A percentile compares a stretch with the other conserved stretches of the same genome.
Conservation (phyloP, 2,329 filamentous ascomycete species). For the Colletotrichum tropicicola region DNA sequence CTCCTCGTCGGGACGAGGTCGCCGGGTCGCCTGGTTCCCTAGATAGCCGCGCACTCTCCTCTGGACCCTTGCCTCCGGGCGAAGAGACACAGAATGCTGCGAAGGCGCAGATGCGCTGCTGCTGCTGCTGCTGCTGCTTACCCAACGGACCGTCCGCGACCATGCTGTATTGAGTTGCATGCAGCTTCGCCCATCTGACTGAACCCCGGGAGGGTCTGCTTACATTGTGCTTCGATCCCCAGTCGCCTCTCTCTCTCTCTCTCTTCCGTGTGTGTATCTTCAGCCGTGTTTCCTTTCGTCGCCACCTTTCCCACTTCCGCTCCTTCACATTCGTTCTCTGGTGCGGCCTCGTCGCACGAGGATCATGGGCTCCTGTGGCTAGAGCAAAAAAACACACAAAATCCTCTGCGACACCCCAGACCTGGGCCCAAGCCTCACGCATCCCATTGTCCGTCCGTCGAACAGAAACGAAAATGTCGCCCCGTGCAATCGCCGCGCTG, state of each 20-base stretch:
- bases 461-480: not conserved
- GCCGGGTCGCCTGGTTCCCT: not conserved
- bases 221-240: not conserved
- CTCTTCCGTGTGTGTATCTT: too few species aligned
- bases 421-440: too few species aligned
- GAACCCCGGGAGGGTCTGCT: not conserved
- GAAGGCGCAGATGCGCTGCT: too few species aligned
- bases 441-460: too few species aligned
- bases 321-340: not conserved
- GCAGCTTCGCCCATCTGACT: not conserved
- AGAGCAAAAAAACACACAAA: not conserved
- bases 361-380: not conserved
- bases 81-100: too few species aligned
- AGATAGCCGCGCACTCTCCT: not conserved
- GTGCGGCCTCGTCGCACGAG: not conserved
- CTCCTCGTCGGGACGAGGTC: too few species aligned
- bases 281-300: not conserved
- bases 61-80: not conserved
- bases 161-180: constrained; percentile 12
- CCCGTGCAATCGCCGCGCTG: not conserved
- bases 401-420: too few species aligned
- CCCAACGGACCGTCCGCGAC: not conserved
- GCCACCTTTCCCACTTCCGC: not conserved
- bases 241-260: not conserved
- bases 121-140: too few species aligned